Conservation (phyloP, 2,329 filamentous ascomycete species). For the Hymenoscyphus fructigenus region DNA sequence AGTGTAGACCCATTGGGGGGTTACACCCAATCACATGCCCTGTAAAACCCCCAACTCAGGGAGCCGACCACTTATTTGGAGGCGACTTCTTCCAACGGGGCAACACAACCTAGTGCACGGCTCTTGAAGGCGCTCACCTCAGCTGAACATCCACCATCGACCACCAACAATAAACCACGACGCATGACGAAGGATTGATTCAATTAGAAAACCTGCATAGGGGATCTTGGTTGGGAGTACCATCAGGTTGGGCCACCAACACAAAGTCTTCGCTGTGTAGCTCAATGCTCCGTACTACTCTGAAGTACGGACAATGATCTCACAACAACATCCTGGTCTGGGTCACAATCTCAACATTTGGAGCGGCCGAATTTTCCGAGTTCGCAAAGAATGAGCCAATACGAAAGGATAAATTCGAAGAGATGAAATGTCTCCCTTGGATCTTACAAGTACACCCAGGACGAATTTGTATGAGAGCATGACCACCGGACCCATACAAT, state of each 20-base stretch:
- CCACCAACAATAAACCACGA: not conserved
- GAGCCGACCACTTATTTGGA: not conserved
- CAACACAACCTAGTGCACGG: not conserved
- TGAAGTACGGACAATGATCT: too few relatives aligned
- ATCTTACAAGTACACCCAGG: too few relatives aligned
- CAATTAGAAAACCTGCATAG: not conserved
- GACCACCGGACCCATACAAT: not conserved
- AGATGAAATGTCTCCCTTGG: too few relatives aligned
- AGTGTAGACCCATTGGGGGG: not conserved
- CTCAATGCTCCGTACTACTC: too few relatives aligned
- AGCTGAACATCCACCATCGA: slow-evolving; percentile 10
- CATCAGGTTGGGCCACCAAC: not conserved
- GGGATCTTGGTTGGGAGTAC: not conserved
- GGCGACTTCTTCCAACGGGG: not conserved
- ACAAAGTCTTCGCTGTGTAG: not conserved
- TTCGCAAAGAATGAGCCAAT: not conserved
- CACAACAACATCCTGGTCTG: too few relatives aligned
- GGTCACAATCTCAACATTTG: too few relatives aligned
- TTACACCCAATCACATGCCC: slow-evolving; percentile 1
- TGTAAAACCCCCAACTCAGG: not conserved
- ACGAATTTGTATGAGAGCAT: not conserved
- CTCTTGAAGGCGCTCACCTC: slow-evolving; percentile 1
- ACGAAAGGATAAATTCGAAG: not conserved
- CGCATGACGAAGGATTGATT: slow-evolving; percentile 4
- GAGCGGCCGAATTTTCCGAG: not conserved